Evolutionary conservation across 148 eudicot genomes (phyloP), one percentile per base, ranked within the genome.

Genomic region (Oxyria digyna): DNA sequence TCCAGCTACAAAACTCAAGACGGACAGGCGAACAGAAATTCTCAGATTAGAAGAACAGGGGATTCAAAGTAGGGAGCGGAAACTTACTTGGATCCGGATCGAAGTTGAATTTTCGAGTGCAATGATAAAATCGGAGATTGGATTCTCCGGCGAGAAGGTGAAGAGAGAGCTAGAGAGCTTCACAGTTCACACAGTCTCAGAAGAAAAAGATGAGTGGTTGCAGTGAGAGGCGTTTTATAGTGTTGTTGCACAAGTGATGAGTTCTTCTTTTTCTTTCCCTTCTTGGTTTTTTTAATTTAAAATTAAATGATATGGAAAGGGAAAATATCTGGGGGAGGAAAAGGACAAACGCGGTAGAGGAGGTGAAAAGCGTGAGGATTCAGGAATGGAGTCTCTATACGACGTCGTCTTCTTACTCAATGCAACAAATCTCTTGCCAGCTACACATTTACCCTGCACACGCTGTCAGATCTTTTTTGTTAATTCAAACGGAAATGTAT

Each of bases 221-320:
- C 23, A 54, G 62, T 54, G 31, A 54, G 62, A 54, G 32, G 57
- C 62, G 31, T 59, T 59, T 59, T 59, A 59, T 59, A 29, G 37
- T 29, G 63, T 5, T 55, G 38, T 1, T 27, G 18, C 38, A 15
- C 20, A 59, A 31, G 37, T 15, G 12, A 7, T 15, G 64, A 26
- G 32, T 57, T 27, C 37, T 8, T 13, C 8, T 57, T 57, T 45
- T 4, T 13, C 33, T 57, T 26, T 27, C 32, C 37, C n/a, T 55
- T 55, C 33, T 55, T 3, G 17, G 2, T 12, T 24, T 57, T 1
- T 12, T 0, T 38, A 38, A 59, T 27, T 14, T 29, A 29, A 59
- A 13, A 27, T 59, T 9, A 49, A 54, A 10, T 26, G 4, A 59
- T 4, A 27, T 15, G 12, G 8, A 26, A 31, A 31, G 5, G 65